Percentiles rank a stretch among this genome's conserved stretches.
Conservation (phyloP, 495 filamentous ascomycete species). For the Emericellopsis terricola region DNA sequence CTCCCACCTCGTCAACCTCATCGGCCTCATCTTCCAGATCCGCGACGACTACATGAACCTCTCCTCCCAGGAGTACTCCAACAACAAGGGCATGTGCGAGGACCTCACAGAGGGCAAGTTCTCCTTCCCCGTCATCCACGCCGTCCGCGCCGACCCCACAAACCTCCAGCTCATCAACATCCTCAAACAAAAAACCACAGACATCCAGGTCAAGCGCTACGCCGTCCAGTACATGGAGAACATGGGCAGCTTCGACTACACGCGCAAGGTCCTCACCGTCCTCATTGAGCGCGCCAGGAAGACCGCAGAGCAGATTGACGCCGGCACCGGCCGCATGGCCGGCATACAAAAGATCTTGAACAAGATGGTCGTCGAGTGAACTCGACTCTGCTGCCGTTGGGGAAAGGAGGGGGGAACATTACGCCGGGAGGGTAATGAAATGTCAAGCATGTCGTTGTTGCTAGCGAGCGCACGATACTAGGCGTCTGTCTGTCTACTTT, state of each 20-base stretch:
- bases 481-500: no score
- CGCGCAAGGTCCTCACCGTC: conserved; percentile 45
- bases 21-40: conserved; percentile 92
- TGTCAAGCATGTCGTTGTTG: no score
- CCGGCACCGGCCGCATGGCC: conserved; percentile 21
- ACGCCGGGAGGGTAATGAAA: no score
- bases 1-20: conserved; percentile 70
- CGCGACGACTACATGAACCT: conserved; percentile 94
- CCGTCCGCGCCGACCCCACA: conserved; percentile 61
- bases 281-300: conserved; percentile 46
- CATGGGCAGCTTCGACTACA: conserved; percentile 81
- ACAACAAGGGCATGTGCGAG: conserved; percentile 90
- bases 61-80: conserved; percentile 48
- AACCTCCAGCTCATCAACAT: conserved; percentile 84
- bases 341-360: conserved; percentile 35
- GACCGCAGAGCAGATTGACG: conserved; percentile 52
- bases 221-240: conserved; percentile 84
- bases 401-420: no score
- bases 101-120: conserved; percentile 98
- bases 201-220: conserved; percentile 79
- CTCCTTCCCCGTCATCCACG: conserved; percentile 91
- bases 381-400: no score
- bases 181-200: conserved; percentile 68
- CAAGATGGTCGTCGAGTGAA: conserved; percentile 15
- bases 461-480: no score